Conservation (phyloP, 2,329 filamentous ascomycete genomes). For the Periconia sp. region DNA sequence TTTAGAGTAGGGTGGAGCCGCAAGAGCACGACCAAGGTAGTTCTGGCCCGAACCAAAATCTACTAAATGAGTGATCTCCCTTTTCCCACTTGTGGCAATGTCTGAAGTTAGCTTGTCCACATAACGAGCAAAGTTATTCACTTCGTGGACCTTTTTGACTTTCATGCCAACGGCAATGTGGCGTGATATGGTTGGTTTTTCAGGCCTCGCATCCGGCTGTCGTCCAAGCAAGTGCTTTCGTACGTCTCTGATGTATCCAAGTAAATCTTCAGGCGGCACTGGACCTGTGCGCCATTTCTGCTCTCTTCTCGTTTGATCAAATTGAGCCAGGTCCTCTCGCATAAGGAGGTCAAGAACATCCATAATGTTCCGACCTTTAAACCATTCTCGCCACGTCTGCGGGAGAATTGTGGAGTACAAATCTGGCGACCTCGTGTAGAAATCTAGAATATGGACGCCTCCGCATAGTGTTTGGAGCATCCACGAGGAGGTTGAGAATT, state of each 20-base stretch:
- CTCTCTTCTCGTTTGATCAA: slow-evolving; percentile 10
- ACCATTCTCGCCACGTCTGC: slow-evolving; percentile 80
- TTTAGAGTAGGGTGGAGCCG: slow-evolving; percentile 82
- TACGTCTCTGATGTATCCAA: slow-evolving; percentile 75
- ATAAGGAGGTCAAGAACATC: slow-evolving; percentile 81
- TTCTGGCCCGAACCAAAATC: slow-evolving; percentile 98
- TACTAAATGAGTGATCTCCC: slow-evolving; percentile 79
- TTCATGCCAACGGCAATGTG: slow-evolving; percentile 90
- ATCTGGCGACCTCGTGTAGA: slow-evolving; percentile 85
- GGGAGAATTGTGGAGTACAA: slow-evolving; percentile 81
- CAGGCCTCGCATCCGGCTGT: slow-evolving; percentile 44
- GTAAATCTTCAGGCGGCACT: slow-evolving; percentile 61
- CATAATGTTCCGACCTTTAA: slow-evolving; percentile 73
- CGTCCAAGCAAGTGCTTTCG: slow-evolving; percentile 72
- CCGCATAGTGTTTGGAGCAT: slow-evolving; percentile 90
- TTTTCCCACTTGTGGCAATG: slow-evolving; percentile 46
- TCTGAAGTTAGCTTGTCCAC: slow-evolving; percentile 70
- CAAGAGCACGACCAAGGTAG: slow-evolving; percentile 87
- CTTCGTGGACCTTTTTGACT: slow-evolving; percentile 93
- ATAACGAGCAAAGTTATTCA: slow-evolving; percentile 87
- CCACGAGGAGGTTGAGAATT: slow-evolving; percentile 75
- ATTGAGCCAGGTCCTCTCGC: slow-evolving; percentile 70
- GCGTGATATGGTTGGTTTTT: slow-evolving; percentile 66
- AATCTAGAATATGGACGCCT: slow-evolving; percentile 96
- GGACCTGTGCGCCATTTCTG: slow-evolving; percentile 51